These are phyloP conservation scores for Rosa persica DNA, from an alignment of 306 rosid genomes.

Conservation along the genomic window DNA sequence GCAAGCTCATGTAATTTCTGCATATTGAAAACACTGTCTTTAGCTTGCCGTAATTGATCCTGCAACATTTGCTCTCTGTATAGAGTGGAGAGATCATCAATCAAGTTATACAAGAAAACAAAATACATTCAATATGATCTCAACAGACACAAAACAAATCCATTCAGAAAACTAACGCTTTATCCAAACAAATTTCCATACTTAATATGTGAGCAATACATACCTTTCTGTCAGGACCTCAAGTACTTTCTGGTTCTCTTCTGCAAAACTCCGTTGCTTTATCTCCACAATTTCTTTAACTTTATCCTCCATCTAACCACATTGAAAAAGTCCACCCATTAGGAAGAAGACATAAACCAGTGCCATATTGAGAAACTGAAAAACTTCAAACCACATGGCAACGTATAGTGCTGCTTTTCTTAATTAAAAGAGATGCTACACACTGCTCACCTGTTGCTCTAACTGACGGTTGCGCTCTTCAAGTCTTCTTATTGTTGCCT, in stretches of 20 bases:
- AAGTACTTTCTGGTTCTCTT: conserved; percentile 90
- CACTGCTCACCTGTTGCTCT: conserved; percentile 78
- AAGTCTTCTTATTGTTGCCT: conserved; percentile 95
- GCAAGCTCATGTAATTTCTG: conserved; percentile 93
- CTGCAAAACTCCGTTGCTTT: conserved; percentile 94
- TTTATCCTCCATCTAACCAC: conserved; percentile 89
- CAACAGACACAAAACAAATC: not conserved
- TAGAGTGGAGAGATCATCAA: conserved; percentile 24
- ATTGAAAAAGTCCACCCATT: conserved; percentile 21
- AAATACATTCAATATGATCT: conserved; percentile 15
- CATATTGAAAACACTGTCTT: conserved; percentile 96
- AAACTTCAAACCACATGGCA: not conserved
- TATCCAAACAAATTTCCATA: not conserved
- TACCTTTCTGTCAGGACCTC: conserved; percentile 94
- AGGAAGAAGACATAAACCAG: conserved; percentile 17
- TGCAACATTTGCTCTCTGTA: conserved; percentile 88
- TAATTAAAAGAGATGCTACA: not conserved
- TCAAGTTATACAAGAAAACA: conserved; percentile 11
- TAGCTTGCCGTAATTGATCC: conserved; percentile 85
- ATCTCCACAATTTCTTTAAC: conserved; percentile 96
- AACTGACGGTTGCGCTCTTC: conserved; percentile 94
- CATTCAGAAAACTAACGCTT: conserved; percentile 1
- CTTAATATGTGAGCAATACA: not conserved
- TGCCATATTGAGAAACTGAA: conserved; percentile 3
- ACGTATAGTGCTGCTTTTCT: not conserved